phyloP scores from a whole-genome alignment of 1,284 basidiomycete species.

The Leccinum glutinopallens region DNA sequence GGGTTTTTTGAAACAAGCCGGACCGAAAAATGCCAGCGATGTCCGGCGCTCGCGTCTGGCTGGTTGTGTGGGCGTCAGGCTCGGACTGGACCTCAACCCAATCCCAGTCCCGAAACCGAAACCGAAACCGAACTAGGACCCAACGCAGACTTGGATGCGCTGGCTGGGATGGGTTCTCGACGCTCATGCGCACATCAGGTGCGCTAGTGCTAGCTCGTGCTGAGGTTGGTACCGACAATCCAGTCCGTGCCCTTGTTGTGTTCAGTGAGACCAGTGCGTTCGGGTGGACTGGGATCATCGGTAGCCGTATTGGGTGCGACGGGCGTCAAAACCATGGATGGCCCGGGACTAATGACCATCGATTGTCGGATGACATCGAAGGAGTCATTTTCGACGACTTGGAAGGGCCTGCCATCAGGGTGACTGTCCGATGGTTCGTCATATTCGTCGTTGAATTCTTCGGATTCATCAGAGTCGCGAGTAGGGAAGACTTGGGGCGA shows the following conservation, averaged over 20 bases:
- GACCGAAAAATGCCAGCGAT: slow-evolving; percentile 32
- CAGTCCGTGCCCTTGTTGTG: no score
- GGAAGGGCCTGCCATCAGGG: not conserved
- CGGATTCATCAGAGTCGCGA: no score
- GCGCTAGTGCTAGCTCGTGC: not conserved
- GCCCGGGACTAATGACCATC: slow-evolving; percentile 9
- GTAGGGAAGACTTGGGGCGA: no score
- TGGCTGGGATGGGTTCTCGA: not conserved
- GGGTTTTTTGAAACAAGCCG: slow-evolving; percentile 30
- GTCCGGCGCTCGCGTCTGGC: slow-evolving; percentile 14
- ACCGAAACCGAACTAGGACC: no score
- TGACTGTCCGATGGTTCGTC: not conserved
- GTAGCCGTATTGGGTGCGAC: no score
- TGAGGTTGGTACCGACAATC: no score
- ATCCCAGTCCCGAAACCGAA: not conserved
- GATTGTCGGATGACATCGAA: slow-evolving; percentile 38
- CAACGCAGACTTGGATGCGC: not conserved
- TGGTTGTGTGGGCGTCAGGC: no score
- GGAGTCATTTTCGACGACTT: not conserved
- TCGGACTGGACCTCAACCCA: not conserved
- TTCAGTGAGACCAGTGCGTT: no score
- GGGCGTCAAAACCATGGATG: no score
- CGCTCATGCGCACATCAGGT: slow-evolving; percentile 11
- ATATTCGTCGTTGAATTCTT: not conserved
- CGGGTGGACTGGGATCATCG: no score